Conservation (phyloP, 2,329 filamentous ascomycete species). For the Botrytis fabae region DNA sequence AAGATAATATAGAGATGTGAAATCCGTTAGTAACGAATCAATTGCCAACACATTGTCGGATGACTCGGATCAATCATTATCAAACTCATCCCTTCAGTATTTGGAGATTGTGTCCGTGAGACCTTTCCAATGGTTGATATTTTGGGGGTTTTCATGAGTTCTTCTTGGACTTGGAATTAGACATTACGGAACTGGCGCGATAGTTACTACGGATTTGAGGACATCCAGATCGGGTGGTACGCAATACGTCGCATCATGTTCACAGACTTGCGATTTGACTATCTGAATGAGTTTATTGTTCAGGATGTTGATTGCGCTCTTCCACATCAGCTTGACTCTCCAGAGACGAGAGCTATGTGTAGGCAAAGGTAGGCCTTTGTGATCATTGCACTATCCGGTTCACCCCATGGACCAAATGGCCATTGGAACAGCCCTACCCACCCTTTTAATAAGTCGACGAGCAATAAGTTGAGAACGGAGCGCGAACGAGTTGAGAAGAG, state of each 20-base stretch:
- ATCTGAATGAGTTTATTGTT: not conserved
- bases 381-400: not conserved
- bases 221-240: fast-evolving
- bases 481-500: not conserved
- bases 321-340: not conserved
- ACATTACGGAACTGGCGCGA: not conserved
- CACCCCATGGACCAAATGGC: not conserved
- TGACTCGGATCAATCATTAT: no score
- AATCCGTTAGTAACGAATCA: no score
- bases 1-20: no score
- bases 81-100: no score
- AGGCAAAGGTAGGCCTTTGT: not conserved
- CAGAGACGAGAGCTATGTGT: fast-evolving
- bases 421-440: not conserved
- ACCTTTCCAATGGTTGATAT: no score
- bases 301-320: not conserved
- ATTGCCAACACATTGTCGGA: no score
- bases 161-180: not conserved
- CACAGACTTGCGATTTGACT: not conserved
- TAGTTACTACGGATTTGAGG: not conserved
- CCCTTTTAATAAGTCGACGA: not conserved
- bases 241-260: not conserved
- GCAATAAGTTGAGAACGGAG: not conserved
- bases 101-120: no score
- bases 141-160: not conserved